Base-by-base conservation (phyloP, 164 flowering plant species). In the Nymphaea thermarum region DNA sequence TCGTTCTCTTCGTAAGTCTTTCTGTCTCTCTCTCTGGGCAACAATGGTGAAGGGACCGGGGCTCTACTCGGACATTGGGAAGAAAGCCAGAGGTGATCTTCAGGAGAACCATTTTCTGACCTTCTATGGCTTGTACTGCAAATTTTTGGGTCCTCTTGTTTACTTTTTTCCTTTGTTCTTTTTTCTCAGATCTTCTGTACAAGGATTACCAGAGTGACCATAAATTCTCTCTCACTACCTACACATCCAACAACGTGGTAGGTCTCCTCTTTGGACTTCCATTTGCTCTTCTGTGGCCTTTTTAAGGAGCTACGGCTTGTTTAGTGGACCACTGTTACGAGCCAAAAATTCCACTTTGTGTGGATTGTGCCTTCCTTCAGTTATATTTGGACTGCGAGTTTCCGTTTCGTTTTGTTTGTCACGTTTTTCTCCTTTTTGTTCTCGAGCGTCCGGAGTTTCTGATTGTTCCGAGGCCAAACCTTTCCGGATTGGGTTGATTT, bases 1-100 rank as follows among this genome's bases (percentile, higher is more conserved):
- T 25, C 36, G 36, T 25, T 1, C 36, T 25, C 36, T 25, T 0
- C 36, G 36, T 25, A 25, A 25, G 1, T 25, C 36, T 25, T 25
- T 25, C 36, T 25, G 36, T 47, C 55, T 47, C 55, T 47, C 55
- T 47, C 55, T 47, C 55, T 45, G 3, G 12, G 55, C 4, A 12
- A 47, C 11, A 47, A 87, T 86, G 90, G 89, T 43, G 57, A 90
- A 90, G 70, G 94, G 96, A 55, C 96, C 96, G 6, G 96, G 96
- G 44, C 87, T 91, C 44, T 91, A 91, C 73, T 66, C 79, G 51
- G 81, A 79, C 36, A 73, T 79, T 66, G 81, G 81, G 15, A 79
- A 79, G 72, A 73, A 73, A 36, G 75, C 77, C 43, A 79, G 67
- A 73, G 81, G 81, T 71, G 5, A 60, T 2, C 4, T 43, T 7